Conservation (phyloP, 2,329 filamentous ascomycete genomes). For the Aspergillus uvarum region DNA sequence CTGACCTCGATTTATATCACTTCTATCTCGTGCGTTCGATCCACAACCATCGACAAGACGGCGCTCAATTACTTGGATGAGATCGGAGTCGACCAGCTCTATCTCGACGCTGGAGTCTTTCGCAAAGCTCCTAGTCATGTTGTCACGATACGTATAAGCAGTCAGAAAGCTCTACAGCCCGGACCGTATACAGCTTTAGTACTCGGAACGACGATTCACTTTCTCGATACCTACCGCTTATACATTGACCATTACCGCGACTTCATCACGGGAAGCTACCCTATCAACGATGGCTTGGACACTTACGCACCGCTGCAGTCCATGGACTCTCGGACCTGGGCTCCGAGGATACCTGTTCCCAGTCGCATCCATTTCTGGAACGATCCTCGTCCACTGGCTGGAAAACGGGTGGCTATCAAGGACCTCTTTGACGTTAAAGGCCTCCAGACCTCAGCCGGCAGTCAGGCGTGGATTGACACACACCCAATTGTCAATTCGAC, state of each 20-base stretch:
- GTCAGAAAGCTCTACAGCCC: not conserved
- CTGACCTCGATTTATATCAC: constrained; percentile 12
- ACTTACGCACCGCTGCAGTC: constrained; percentile 5
- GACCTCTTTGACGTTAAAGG: constrained; percentile 63
- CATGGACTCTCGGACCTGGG: constrained; percentile 1
- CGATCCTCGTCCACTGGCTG: constrained; percentile 56
- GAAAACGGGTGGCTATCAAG: constrained; percentile 60
- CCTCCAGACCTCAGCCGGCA: constrained; percentile 57
- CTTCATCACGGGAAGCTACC: constrained; percentile 15
- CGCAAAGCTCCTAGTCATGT: not conserved
- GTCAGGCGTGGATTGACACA: constrained; percentile 57
- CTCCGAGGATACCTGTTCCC: constrained; percentile 49
- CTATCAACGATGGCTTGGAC: constrained; percentile 6
- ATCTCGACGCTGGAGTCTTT: constrained; percentile 1
- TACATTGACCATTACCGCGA: constrained; percentile 13
- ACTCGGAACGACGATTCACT: not conserved
- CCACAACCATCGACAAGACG: not conserved
- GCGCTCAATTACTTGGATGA: constrained; percentile 1
- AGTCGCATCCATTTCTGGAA: constrained; percentile 60
- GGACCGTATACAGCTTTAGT: constrained; percentile 15
- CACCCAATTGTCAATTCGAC: constrained; percentile 50
- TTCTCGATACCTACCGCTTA: constrained; percentile 14
- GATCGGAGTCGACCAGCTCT: not conserved
- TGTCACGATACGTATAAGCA: not conserved
- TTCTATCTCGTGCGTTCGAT: not conserved